Base-by-base conservation (phyloP, 2,329 filamentous ascomycete genomes). In the Emmonsiellopsis sp. region DNA sequence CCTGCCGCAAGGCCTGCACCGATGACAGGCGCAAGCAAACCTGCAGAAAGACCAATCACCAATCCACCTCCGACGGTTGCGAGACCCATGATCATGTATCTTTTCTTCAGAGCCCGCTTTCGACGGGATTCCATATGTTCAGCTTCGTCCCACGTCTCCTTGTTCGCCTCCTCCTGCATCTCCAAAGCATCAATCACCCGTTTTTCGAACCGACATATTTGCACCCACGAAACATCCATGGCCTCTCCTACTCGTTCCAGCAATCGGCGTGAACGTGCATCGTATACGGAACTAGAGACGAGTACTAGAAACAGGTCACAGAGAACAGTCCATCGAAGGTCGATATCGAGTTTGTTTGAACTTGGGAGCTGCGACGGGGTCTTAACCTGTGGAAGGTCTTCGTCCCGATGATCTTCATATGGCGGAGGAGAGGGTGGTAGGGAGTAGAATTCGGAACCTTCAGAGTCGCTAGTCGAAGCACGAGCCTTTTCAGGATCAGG, bases 121-220 rank as follows among this genome's bases (percentile, higher is more conserved):
- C 88, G 81, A 46, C 93, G 82, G 55, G 78, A 81, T 68, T 95
- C 89, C 78, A 97, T 89, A 67, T 97, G 90, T 59, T 94, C 89
- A 9, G 93, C 86, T 68, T 98, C 93, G 60, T 96, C 94, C 93
- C 93, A 98, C 58, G 92, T 95, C 71, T 98, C 93, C 64, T 92
- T 94, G 58, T 90, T 87, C 5, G 89, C 89, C 46, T 87, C 84
- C 69, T 97, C 90, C 71, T 97, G 92, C 89, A 98, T 96, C 70
- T 98, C 93, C 20, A 98, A 76, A 1, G 93, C 90, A 70, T 98
- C 93, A 7, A 93, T 96, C 5, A 98, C 89, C 51, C 90, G 86
- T 73, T 96, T 97, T 72, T 98, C 93, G 64, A 98, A 98, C 40
- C 89, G 84, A 70, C 90, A 95, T 54, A 97, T 95, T 60, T 98